Evolutionary conservation across 192 early-diverging fungal species (phyloP).

Genomic region (Backusella tarrabulga): DNA sequence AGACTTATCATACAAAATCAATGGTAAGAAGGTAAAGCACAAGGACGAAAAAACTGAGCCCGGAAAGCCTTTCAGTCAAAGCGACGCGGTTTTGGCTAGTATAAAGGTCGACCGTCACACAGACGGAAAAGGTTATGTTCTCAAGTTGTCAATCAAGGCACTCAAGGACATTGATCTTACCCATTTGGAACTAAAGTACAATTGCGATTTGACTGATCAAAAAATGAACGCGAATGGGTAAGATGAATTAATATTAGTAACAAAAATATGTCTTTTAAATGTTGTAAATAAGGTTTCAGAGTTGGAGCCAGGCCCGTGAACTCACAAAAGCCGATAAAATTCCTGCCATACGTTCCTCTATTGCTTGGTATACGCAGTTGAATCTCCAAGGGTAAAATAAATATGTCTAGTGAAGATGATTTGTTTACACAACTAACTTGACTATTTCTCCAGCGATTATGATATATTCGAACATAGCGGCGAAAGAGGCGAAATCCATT

Average conservation of each 20-base stretch:
- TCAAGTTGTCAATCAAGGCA: slow-evolving; percentile 16
- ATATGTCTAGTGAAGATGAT: not conserved
- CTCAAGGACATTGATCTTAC: slow-evolving; percentile 14
- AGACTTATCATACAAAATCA: not conserved
- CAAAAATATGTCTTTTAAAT: no score
- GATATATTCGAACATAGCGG: slow-evolving; percentile 43
- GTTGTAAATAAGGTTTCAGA: slow-evolving; percentile 33
- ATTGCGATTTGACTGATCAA: slow-evolving; percentile 20
- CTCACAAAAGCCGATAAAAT: slow-evolving; percentile 31
- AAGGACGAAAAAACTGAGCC: not conserved
- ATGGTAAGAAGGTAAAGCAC: not conserved
- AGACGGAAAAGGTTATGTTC: slow-evolving; percentile 11
- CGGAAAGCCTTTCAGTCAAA: not conserved
- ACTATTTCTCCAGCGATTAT: slow-evolving; percentile 28
- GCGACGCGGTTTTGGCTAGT: slow-evolving; percentile 1
- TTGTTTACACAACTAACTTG: not conserved
- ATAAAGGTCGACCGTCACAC: not conserved
- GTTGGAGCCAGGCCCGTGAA: slow-evolving; percentile 46
- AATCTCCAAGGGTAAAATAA: slow-evolving; percentile 39
- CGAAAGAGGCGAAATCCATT: slow-evolving; percentile 45
- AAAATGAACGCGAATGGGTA: slow-evolving; percentile 43
- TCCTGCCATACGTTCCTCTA: slow-evolving; percentile 34
- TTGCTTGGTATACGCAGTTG: slow-evolving; percentile 36
- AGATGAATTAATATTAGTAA: not conserved
- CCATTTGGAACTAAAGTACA: slow-evolving; percentile 26